Conservation (phyloP, 495 filamentous ascomycete species). For the Geoglossum glabrum region DNA sequence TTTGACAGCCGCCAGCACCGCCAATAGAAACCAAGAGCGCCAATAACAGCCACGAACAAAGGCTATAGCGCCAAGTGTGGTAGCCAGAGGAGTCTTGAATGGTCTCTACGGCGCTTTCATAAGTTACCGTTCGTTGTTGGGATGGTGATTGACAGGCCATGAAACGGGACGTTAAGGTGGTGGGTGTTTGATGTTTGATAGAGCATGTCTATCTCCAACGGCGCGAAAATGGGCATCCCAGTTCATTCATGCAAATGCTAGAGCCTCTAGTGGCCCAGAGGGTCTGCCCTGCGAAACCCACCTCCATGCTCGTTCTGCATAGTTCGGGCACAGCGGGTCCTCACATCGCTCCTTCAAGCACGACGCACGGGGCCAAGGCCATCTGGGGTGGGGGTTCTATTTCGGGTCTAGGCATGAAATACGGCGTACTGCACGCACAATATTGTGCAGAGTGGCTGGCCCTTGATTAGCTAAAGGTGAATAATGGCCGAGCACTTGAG, state of each 20-base stretch:
- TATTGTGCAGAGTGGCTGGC: no score
- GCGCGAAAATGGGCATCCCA: neutral
- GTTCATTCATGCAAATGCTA: neutral
- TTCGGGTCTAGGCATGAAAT: neutral
- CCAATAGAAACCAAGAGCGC: slow-evolving; percentile 1
- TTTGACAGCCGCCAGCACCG: neutral
- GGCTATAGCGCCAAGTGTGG: neutral
- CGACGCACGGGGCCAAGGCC: no score
- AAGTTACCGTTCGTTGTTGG: neutral
- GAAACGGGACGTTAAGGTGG: neutral
- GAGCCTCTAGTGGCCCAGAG: neutral
- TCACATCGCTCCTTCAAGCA: no score
- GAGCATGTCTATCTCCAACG: neutral
- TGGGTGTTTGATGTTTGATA: neutral
- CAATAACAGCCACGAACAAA: neutral
- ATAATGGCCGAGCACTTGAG: neutral
- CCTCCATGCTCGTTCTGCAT: no score
- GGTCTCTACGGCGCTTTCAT: neutral
- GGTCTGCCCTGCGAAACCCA: no score
- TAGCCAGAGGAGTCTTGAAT: neutral
- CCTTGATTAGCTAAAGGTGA: neutral
- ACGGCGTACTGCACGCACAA: no score
- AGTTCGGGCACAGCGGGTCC: no score
- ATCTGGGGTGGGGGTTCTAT: no score
- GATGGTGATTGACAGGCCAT: neutral